These are phyloP conservation scores for Bertia moriformis DNA, from an alignment of 2,329 filamentous ascomycete genomes.

Conservation along the genomic window DNA sequence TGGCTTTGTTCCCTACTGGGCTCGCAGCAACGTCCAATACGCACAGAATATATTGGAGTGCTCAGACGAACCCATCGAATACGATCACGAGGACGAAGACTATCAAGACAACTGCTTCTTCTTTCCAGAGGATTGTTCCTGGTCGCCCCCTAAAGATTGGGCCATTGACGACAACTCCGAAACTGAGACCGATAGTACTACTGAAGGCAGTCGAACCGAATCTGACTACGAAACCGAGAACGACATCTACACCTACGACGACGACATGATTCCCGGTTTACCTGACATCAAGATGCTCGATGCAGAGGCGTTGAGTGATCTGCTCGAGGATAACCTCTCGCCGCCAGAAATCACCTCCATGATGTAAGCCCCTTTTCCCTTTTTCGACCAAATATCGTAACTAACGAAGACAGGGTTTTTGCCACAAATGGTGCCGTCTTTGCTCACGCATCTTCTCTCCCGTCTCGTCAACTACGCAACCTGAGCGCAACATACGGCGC, in stretches of 20 bases:
- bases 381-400: too few species aligned
- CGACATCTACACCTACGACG: too few species aligned
- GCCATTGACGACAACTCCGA: constrained; percentile 7
- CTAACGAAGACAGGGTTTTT: constrained; percentile 16
- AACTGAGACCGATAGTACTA: background rate
- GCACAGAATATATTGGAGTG: constrained; percentile 21
- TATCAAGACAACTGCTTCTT: constrained; percentile 24
- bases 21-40: constrained; percentile 17
- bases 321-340: constrained; percentile 23
- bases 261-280: constrained; percentile 21
- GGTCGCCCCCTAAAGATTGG: constrained; percentile 16
- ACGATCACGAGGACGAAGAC: constrained; percentile 23
- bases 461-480: constrained; percentile 21
- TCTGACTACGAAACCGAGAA: constrained; percentile 7
- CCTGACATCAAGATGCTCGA: constrained; percentile 25
- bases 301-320: constrained; percentile 20
- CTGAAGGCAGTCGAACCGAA: constrained; percentile 4
- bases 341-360: constrained; percentile 25
- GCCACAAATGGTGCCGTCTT: constrained; percentile 25
- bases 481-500: constrained; percentile 24
- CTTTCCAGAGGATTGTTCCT: constrained; percentile 24
- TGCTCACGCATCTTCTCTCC: constrained; percentile 20
- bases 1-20: constrained; percentile 20
- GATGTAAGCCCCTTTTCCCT: constrained; percentile 11
- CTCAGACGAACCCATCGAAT: constrained; percentile 22